Base-by-base conservation (phyloP, 768 basidiomycete species). In the Lactarius hengduanensis region DNA sequence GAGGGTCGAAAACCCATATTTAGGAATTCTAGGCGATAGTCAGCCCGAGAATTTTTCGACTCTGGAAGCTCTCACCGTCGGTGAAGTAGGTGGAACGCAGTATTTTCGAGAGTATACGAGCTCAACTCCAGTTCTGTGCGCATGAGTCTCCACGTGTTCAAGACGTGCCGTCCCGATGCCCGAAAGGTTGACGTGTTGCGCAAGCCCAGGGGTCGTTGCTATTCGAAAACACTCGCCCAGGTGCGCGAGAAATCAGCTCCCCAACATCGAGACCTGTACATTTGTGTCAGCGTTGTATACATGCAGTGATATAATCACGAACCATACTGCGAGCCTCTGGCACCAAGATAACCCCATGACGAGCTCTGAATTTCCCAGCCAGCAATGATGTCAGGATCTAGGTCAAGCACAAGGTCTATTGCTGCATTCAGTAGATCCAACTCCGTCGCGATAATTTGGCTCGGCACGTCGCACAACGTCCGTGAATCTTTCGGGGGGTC, bases 141-240 rank as follows among this genome's bases (percentile, higher is more conserved):
- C 84, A 98, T 91, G 60, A 98, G 85, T 63, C 95, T 82, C 95
- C 95, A 98, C 16, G 93, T 77, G 71, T 98, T 97, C 57, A 99
- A 80, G 40, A 96, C 90, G 73, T 99, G 96, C 20, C 97, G 83
- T 0, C 97, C 97, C 26, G 83, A 80, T 45, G 95, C 87, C 68
- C 86, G 88, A 76, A 99, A 90, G 2, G 89, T 91, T 2, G 94
- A 90, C 2, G 88, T 86, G 68, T 90, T 89, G 58, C 84, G 83
- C 61, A 81, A 75, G 84, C 86, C 91, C 94, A 97, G 69, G 86
- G 82, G 62, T 90, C 86, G 53, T 73, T 77, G n/a, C 79, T 79
- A 18, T 70, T 71, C 18, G 71, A 72, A 22, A 72, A 71, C 47
- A 74, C 71, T 50, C 78, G 75, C n/a, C 77, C 77, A 38, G 88